Conservation (phyloP, 148 eudicot species). For the Amaranthus palmeri region DNA sequence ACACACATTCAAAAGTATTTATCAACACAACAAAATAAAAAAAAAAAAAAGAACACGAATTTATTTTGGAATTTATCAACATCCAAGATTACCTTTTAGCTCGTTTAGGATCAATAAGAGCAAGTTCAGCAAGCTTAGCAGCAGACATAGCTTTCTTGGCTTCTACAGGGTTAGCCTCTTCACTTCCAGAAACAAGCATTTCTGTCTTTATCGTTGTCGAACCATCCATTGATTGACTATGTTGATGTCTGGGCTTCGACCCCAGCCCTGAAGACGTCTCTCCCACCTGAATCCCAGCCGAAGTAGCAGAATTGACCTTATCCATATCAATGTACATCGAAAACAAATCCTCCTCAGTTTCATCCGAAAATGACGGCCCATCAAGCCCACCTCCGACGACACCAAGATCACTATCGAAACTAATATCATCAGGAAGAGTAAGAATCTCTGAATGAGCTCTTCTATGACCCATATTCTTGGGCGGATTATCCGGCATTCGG, state of each 20-base stretch:
- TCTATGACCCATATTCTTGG: constrained; percentile 63
- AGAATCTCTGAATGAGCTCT: constrained; percentile 96
- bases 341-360: constrained; percentile 82
- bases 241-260: constrained; percentile 75
- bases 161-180: constrained; percentile 51
- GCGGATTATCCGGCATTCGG: constrained; percentile 94
- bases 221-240: constrained; percentile 97
- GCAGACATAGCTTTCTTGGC: constrained; percentile 93
- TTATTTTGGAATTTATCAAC: background rate
- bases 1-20: background rate
- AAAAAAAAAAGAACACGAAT: background rate
- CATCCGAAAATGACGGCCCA: constrained; percentile 92
- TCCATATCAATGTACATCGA: constrained; percentile 97
- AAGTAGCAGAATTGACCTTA: constrained; percentile 61
- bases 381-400: constrained; percentile 67
- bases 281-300: constrained; percentile 52
- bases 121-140: constrained; percentile 96
- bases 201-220: constrained; percentile 69
- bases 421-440: constrained; percentile 88
- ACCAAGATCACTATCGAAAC: constrained; percentile 93
- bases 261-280: constrained; percentile 46
- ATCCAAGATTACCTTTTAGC: constrained; percentile 68
- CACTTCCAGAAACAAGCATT: constrained; percentile 63
- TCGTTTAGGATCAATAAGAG: constrained; percentile 90
- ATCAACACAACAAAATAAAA: too few species aligned